Conservation (phyloP, 1,139 yeast genomes). For the Suhomyces choctaworum region DNA sequence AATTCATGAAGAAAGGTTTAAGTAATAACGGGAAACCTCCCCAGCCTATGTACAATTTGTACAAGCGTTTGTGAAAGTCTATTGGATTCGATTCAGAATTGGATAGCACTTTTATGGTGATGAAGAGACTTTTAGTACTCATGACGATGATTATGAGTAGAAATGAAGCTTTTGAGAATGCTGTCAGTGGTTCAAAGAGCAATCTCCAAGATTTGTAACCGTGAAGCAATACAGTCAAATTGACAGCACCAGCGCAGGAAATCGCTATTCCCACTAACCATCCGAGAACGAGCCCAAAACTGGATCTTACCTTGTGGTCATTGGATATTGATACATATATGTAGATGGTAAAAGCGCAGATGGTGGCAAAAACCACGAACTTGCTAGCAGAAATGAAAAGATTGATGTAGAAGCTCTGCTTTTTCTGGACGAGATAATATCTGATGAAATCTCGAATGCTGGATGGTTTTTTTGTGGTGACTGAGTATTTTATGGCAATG, state of each 20-base stretch:
- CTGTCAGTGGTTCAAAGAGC: constrained; percentile 33
- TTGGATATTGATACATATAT: constrained; percentile 52
- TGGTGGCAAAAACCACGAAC: constrained; percentile 10
- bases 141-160: constrained; percentile 29
- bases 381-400: constrained; percentile 13
- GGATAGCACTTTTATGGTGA: constrained; percentile 27
- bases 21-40: constrained; percentile 24
- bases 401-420: constrained; percentile 12
- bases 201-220: constrained; percentile 29
- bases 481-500: constrained; percentile 9
- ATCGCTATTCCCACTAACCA: constrained; percentile 53
- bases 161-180: constrained; percentile 27
- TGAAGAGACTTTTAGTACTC: constrained; percentile 34
- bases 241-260: constrained; percentile 56
- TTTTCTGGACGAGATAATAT: constrained; percentile 24
- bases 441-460: constrained; percentile 24
- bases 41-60: constrained; percentile 26
- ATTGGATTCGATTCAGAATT: constrained; percentile 16
- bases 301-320: constrained; percentile 57
- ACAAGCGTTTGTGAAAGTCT: constrained; percentile 28
- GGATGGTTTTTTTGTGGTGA: constrained; percentile 12
- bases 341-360: constrained; percentile 21
- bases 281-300: constrained; percentile 60
- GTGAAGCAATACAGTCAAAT: constrained; percentile 21
- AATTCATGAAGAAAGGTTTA: constrained; percentile 18